Evolutionary conservation across 2,329 filamentous ascomycete genomes (phyloP).

Genomic region (Phoma sp.): DNA sequence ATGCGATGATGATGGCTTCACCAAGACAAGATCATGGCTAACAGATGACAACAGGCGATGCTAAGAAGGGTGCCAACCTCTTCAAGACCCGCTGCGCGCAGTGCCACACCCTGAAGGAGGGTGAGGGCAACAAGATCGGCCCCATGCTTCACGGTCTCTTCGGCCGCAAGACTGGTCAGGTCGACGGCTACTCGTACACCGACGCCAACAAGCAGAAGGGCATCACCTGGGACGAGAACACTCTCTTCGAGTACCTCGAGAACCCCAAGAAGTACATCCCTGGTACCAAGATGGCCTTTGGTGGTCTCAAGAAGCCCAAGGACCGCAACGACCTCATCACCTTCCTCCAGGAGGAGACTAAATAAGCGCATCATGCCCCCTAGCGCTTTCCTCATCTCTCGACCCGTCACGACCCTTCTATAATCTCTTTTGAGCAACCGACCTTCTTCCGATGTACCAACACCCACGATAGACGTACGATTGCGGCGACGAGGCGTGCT

Average conservation of each 20-base stretch:
- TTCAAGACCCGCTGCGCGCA: constrained; percentile 99
- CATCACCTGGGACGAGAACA: constrained; percentile 83
- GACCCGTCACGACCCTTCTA: constrained; percentile 37
- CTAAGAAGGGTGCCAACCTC: constrained; percentile 96
- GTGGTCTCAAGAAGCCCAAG: constrained; percentile 99
- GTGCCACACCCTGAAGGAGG: constrained; percentile 94
- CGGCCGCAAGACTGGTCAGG: constrained; percentile 90
- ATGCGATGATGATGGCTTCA: constrained; percentile 8
- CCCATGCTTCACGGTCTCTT: constrained; percentile 97
- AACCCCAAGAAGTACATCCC: constrained; percentile 99
- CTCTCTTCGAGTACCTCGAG: constrained; percentile 97
- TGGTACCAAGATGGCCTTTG: constrained; percentile 99
- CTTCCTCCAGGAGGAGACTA: constrained; percentile 73
- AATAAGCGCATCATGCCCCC: constrained; percentile 60
- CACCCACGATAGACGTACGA: constrained; percentile 51
- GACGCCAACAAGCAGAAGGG: constrained; percentile 99
- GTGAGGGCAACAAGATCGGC: constrained; percentile 96
- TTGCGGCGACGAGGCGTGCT: constrained; percentile 35
- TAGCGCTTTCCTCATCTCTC: constrained; percentile 24
- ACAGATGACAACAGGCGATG: constrained; percentile 69
- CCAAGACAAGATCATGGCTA: constrained; percentile 21
- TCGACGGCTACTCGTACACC: constrained; percentile 95
- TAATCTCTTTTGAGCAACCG: constrained; percentile 33
- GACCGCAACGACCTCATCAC: constrained; percentile 99
- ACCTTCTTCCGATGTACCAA: constrained; percentile 42